Percentiles rank a stretch among this genome's conserved stretches.
These are phyloP conservation scores for Lichenothelia convexa DNA, from an alignment of 495 filamentous ascomycete genomes.

Conservation along the genomic window DNA sequence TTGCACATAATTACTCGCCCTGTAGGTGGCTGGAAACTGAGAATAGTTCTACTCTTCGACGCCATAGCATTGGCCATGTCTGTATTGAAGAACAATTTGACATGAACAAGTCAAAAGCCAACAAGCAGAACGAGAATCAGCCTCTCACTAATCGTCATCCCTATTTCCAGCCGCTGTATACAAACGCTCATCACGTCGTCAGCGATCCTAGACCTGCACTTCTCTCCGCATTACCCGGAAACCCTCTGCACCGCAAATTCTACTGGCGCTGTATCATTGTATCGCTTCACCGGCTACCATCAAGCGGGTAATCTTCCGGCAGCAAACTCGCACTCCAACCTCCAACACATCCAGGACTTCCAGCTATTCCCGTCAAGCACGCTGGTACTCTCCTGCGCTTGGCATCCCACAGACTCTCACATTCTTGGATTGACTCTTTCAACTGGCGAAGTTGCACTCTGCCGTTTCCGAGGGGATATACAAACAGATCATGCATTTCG, in stretches of 20 bases:
- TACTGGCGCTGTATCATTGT: constrained; percentile 48
- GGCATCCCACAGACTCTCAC: constrained; percentile 35
- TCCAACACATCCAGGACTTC: constrained; percentile 22
- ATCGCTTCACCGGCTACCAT: constrained; percentile 29
- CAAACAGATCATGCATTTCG: neutral
- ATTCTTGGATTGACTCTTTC: constrained; percentile 51
- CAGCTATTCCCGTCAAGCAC: constrained; percentile 25
- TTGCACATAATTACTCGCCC: no score
- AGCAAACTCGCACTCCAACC: constrained; percentile 4
- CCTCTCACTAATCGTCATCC: no score
- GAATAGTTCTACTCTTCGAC: no score
- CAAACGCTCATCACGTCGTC: constrained; percentile 19
- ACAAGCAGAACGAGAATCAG: no score
- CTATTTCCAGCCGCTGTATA: no score
- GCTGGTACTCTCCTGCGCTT: constrained; percentile 53
- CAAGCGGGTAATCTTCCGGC: neutral
- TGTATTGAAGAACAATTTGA: no score
- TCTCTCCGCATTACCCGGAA: constrained; percentile 36
- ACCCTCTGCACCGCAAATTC: constrained; percentile 56
- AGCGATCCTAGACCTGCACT: constrained; percentile 75
- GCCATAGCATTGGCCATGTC: no score
- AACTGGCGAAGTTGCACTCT: constrained; percentile 32
- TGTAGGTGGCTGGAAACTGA: no score
- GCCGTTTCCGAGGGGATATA: neutral
- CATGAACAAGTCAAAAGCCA: no score